These are phyloP conservation scores for Solanum clarkiae DNA, from an alignment of 257 asterid species.

Conservation along the genomic window DNA sequence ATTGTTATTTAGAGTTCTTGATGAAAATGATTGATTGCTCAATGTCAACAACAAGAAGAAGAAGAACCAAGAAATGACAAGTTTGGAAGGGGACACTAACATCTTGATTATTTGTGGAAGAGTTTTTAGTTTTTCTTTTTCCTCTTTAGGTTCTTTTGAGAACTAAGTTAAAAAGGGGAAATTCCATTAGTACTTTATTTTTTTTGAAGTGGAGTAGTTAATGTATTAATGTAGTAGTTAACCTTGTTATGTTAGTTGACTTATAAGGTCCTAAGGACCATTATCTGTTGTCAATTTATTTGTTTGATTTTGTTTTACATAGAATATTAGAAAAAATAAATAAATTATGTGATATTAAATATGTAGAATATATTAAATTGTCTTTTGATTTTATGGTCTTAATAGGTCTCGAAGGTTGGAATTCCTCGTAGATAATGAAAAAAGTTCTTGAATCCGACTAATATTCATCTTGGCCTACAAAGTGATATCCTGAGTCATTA, in stretches of 20 bases:
- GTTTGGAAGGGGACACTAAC: neutral
- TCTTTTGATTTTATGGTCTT: neutral
- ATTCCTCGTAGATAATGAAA: neutral
- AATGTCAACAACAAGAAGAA: constrained; percentile 1
- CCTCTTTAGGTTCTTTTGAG: neutral
- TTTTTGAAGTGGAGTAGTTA: neutral
- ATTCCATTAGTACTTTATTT: neutral
- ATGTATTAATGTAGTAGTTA: neutral
- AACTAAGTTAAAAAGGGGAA: neutral
- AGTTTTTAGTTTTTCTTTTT: neutral
- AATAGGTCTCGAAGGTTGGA: neutral
- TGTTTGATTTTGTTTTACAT: neutral
- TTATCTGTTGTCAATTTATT: neutral
- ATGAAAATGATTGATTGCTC: constrained; percentile 7
- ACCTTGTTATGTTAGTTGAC: neutral
- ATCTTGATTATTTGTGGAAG: neutral
- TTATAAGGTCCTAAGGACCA: neutral
- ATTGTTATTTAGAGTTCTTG: constrained; percentile 8
- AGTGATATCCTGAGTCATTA: neutral
- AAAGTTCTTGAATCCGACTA: neutral
- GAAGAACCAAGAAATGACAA: neutral
- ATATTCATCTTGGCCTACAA: neutral
- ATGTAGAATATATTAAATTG: too few relatives aligned
- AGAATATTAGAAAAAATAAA: neutral
- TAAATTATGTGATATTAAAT: too few relatives aligned